phyloP scores from a whole-genome alignment of 2,329 filamentous ascomycete genomes.

The Fulvia fulva region DNA sequence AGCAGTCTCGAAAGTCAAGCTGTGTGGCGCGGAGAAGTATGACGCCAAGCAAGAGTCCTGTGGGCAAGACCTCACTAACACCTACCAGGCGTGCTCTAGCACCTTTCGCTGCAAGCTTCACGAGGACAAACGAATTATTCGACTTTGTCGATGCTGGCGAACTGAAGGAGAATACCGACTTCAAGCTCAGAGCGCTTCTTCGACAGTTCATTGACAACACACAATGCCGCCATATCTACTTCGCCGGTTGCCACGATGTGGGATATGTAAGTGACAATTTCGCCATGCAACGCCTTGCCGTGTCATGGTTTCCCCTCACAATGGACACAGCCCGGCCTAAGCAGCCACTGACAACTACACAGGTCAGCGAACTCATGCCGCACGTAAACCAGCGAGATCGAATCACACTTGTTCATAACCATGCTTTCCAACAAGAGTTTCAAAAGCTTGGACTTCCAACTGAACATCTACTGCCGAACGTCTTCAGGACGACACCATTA shows the following conservation, averaged over 20 bases:
- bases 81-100: neutral
- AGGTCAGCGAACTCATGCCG: constrained; percentile 49
- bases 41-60: neutral
- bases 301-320: too few relatives aligned
- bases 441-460: constrained; percentile 48
- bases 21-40: constrained; percentile 50
- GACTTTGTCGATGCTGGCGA: constrained; percentile 61
- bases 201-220: constrained; percentile 54
- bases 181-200: constrained; percentile 54
- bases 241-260: constrained; percentile 59
- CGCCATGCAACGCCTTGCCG: too few relatives aligned
- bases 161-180: constrained; percentile 57
- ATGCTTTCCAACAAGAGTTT: constrained; percentile 52
- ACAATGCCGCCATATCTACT: constrained; percentile 62
- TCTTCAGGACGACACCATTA: constrained; percentile 49
- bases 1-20: constrained; percentile 45
- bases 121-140: constrained; percentile 53
- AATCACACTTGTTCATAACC: constrained; percentile 54
- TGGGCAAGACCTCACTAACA: neutral
- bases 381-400: constrained; percentile 46
- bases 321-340: too few relatives aligned
- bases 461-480: constrained; percentile 46
- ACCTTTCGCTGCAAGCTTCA: constrained; percentile 35
- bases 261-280: constrained; percentile 51
- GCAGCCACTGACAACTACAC: neutral